Conservation (phyloP, 768 basidiomycete genomes). For the Inosperma sp. region DNA sequence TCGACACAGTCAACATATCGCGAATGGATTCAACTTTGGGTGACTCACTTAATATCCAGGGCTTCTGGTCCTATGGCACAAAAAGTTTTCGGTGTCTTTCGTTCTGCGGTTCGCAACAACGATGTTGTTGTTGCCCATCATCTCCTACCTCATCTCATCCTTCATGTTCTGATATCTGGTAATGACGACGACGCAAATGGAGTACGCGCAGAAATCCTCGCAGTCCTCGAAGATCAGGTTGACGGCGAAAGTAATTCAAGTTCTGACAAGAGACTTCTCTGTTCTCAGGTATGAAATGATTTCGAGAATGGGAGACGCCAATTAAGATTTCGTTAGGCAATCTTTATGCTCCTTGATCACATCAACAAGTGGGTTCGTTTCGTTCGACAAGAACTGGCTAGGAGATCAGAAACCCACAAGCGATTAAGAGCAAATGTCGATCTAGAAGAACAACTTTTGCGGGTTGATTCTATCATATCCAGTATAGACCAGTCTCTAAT, state of each 20-base stretch:
- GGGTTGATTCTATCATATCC: slow-evolving; percentile 76
- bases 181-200: slow-evolving; percentile 52
- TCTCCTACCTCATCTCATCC: slow-evolving; percentile 85
- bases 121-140: slow-evolving; percentile 94
- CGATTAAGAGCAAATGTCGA: slow-evolving; percentile 42
- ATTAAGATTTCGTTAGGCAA: slow-evolving; percentile 49
- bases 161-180: slow-evolving; percentile 80
- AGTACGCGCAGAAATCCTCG: slow-evolving; percentile 72
- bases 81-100: slow-evolving; percentile 73
- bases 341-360: slow-evolving; percentile 94
- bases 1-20: slow-evolving; percentile 73
- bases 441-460: slow-evolving; percentile 56
- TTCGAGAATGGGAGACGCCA: not conserved
- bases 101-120: slow-evolving; percentile 72
- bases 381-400: slow-evolving; percentile 59
- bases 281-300: slow-evolving; percentile 72
- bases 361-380: slow-evolving; percentile 84
- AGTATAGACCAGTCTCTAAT: slow-evolving; percentile 85
- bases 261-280: slow-evolving; percentile 78
- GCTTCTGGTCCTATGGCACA: slow-evolving; percentile 55
- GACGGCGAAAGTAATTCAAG: slow-evolving; percentile 51
- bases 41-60: slow-evolving; percentile 68
- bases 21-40: slow-evolving; percentile 95
- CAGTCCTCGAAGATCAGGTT: slow-evolving; percentile 86
- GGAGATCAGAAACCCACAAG: slow-evolving; percentile 47